Conservation (phyloP, 306 rosid species). For the Trifolium pratense region DNA sequence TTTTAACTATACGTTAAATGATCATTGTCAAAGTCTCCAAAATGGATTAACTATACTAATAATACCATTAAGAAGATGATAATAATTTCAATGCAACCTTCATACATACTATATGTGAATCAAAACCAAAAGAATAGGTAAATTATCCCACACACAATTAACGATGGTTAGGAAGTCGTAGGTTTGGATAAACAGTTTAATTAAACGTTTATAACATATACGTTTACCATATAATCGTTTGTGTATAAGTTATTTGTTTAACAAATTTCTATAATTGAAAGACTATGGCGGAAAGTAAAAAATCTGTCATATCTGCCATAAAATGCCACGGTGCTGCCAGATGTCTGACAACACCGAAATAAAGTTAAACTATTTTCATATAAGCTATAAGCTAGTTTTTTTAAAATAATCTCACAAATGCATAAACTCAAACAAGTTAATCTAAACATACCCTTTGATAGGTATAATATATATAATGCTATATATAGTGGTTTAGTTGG, state of each 20-base stretch:
- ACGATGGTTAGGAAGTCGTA: constrained; percentile 3
- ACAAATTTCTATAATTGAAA: no score
- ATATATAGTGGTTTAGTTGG: constrained; percentile 20
- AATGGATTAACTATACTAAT: not conserved
- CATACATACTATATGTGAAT: constrained; percentile 17
- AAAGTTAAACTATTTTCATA: no score
- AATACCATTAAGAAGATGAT: constrained; percentile 5
- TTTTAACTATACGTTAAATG: constrained; percentile 55
- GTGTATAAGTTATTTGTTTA: no score
- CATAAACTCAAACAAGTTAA: not conserved
- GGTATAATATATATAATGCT: not conserved
- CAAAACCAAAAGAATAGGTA: constrained; percentile 5
- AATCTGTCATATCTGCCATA: no score
- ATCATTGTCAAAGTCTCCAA: constrained; percentile 32
- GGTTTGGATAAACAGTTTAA: not conserved
- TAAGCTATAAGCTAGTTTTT: no score
- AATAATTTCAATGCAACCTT: constrained; percentile 18
- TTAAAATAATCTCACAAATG: no score
- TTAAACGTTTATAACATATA: no score
- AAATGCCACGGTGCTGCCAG: no score
- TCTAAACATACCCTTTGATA: not conserved
- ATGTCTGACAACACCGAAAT: no score
- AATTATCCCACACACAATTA: constrained; percentile 4
- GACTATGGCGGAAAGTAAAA: no score
- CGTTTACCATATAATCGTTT: no score